Conservation (phyloP, 106 monocot species). For the Allium cepa region DNA sequence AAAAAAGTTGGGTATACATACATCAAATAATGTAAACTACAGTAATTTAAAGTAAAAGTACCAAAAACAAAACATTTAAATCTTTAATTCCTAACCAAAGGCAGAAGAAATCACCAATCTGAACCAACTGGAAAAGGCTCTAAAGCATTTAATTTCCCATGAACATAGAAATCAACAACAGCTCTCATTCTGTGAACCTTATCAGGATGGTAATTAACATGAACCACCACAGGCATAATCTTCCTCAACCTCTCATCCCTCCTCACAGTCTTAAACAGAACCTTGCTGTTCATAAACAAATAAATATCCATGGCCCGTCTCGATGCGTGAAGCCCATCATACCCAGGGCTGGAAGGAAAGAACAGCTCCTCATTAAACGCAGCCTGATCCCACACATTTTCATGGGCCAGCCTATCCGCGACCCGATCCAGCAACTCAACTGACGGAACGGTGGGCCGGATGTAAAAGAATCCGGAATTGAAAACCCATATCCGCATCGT, state of each 20-base stretch:
- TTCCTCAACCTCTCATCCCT: slow-evolving; percentile 42
- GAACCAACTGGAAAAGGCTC: slow-evolving; percentile 77
- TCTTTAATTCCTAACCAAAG: too few relatives aligned
- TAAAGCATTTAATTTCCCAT: slow-evolving; percentile 53
- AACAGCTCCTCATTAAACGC: slow-evolving; percentile 97
- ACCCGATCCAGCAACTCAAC: slow-evolving; percentile 97
- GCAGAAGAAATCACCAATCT: slow-evolving; percentile 13
- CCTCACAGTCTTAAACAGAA: slow-evolving; percentile 84
- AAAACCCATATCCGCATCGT: slow-evolving; percentile 98
- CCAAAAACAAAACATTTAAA: too few relatives aligned
- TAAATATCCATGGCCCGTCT: slow-evolving; percentile 93
- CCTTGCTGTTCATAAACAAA: slow-evolving; percentile 97
- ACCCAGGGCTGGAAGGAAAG: slow-evolving; percentile 76
- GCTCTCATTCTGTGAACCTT: slow-evolving; percentile 83
- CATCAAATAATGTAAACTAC: too few relatives aligned
- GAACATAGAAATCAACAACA: slow-evolving; percentile 76
- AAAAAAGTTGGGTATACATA: too few relatives aligned
- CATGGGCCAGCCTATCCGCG: slow-evolving; percentile 37
- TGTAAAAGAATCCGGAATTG: slow-evolving; percentile 95
- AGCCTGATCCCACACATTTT: slow-evolving; percentile 81
- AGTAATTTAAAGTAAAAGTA: too few relatives aligned
- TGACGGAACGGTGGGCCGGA: slow-evolving; percentile 75
- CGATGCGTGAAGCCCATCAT: slow-evolving; percentile 83
- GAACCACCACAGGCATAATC: slow-evolving; percentile 65
- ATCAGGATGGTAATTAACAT: slow-evolving; percentile 78